Evolutionary conservation across 768 basidiomycete genomes (phyloP).

Genomic region (Jaapia argillacea): DNA sequence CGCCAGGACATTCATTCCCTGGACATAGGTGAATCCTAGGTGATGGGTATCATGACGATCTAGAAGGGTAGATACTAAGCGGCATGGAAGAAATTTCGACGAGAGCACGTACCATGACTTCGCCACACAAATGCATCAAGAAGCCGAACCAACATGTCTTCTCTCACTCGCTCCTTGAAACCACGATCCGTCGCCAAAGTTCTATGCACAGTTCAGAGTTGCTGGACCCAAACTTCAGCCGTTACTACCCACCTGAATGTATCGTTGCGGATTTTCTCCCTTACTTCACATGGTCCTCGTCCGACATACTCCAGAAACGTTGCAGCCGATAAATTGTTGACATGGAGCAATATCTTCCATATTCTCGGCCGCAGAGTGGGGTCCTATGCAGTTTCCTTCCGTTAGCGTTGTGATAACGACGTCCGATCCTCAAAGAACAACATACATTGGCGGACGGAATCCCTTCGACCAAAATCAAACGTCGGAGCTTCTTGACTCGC

Average conservation of each 20-base stretch:
- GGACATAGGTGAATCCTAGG: constrained; percentile 90
- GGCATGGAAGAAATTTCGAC: constrained; percentile 2
- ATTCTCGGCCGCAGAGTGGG: constrained; percentile 78
- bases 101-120: constrained; percentile 54
- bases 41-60: constrained; percentile 72
- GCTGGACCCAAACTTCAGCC: no score
- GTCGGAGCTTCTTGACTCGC: constrained; percentile 73
- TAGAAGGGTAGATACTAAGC: constrained; percentile 17
- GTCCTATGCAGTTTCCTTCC: constrained; percentile 36
- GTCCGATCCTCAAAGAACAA: constrained; percentile 7
- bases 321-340: constrained; percentile 69
- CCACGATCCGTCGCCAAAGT: constrained; percentile 94
- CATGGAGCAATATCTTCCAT: constrained; percentile 90
- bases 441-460: constrained; percentile 72
- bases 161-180: constrained; percentile 95
- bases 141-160: constrained; percentile 94
- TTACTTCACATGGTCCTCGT: constrained; percentile 77
- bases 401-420: background rate
- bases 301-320: constrained; percentile 71
- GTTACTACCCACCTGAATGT: constrained; percentile 71
- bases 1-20: constrained; percentile 98
- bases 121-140: constrained; percentile 98
- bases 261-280: constrained; percentile 92
- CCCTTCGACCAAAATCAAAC: constrained; percentile 85
- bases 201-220: no score